Percentiles rank a stretch among this genome's conserved stretches.
These are phyloP conservation scores for Arachis hypogaea DNA, from an alignment of 306 rosid genomes.

Conservation along the genomic window DNA sequence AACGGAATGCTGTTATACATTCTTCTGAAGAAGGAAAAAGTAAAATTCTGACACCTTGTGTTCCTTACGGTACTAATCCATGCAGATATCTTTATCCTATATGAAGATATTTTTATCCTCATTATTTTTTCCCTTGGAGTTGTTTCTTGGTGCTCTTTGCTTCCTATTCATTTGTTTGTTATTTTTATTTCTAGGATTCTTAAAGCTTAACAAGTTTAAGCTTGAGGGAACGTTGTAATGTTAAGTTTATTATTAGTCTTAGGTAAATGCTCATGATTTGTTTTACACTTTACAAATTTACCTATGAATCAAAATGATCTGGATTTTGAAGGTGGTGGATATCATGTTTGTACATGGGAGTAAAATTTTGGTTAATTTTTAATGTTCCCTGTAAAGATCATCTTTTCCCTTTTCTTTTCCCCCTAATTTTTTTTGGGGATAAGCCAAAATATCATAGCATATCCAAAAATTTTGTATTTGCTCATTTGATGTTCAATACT, in stretches of 20 bases:
- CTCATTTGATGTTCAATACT: conserved; percentile 25
- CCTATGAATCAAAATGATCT: conserved; percentile 25
- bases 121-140: neutral
- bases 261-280: neutral
- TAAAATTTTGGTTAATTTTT: neutral
- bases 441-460: neutral
- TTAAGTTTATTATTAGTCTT: conserved; percentile 22
- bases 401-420: too few species aligned
- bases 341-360: conserved; percentile 21
- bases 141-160: conserved; percentile 34
- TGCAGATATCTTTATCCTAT: neutral
- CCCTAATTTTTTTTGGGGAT: neutral
- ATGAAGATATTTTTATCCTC: neutral
- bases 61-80: too few species aligned
- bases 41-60: too few species aligned
- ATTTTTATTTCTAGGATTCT: neutral
- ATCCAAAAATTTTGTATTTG: neutral
- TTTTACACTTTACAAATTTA: neutral
- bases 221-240: conserved; percentile 5
- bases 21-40: too few species aligned
- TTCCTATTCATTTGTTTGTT: conserved; percentile 19
- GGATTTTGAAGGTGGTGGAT: conserved; percentile 5
- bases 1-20: neutral
- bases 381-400: neutral
- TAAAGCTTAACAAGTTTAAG: conserved; percentile 4